Conservation (phyloP, 2,329 filamentous ascomycete species). For the Cladosporium sp. region DNA sequence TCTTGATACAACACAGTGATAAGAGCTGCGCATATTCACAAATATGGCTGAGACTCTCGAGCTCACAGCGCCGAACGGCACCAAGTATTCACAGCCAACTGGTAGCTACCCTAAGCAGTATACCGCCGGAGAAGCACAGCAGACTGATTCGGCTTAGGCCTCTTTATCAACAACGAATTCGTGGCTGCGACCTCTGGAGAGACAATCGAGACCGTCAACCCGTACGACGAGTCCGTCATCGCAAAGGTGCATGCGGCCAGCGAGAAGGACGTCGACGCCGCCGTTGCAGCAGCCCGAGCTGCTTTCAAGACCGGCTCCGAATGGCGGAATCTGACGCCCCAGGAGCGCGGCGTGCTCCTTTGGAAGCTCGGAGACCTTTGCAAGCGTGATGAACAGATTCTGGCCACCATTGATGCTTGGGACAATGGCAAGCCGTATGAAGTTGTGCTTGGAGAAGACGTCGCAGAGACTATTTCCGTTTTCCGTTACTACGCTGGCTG, state of each 20-base stretch:
- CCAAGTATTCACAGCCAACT: conserved; percentile 61
- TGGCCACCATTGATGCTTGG: conserved; percentile 42
- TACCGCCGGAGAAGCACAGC: not conserved
- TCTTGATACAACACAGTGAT: too few species aligned
- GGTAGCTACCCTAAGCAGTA: conserved; percentile 26
- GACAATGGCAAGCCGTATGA: conserved; percentile 33
- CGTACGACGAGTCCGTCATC: conserved; percentile 44
- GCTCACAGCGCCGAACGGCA: conserved; percentile 69
- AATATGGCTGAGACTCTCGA: conserved; percentile 38
- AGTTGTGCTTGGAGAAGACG: conserved; percentile 61
- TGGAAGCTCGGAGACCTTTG: conserved; percentile 44
- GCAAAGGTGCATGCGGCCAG: conserved; percentile 60
- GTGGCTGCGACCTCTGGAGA: conserved; percentile 35
- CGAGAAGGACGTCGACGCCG: conserved; percentile 60
- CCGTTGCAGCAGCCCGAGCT: conserved; percentile 63
- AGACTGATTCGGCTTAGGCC: not conserved
- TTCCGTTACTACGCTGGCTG: conserved; percentile 79
- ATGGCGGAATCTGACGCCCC: conserved; percentile 48
- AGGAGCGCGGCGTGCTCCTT: conserved; percentile 37
- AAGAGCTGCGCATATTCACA: not conserved
- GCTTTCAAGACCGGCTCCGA: conserved; percentile 54
- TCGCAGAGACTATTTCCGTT: conserved; percentile 57
- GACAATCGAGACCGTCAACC: conserved; percentile 54
- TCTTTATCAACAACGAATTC: conserved; percentile 13
- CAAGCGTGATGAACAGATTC: conserved; percentile 32